Conservation (phyloP, 148 eudicot species). For the Rhododendron kiyosumense region DNA sequence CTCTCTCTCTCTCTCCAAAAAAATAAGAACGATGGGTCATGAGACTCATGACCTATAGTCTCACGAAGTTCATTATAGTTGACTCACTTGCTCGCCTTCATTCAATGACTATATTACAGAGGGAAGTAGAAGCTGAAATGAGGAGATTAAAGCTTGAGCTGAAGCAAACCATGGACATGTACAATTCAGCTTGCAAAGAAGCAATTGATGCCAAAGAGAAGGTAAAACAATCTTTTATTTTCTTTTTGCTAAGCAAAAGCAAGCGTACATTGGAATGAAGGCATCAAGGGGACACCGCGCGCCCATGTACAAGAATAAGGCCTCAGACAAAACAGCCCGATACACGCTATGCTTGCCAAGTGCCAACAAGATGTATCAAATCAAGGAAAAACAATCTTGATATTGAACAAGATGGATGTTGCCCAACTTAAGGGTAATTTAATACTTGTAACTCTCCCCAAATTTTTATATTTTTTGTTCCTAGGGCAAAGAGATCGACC, state of each 20-base stretch:
- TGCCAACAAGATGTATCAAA: not conserved
- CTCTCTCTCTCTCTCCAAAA: not conserved
- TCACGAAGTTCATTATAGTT: not conserved
- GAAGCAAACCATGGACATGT: constrained; percentile 53
- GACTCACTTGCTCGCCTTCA: not conserved
- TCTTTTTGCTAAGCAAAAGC: not conserved
- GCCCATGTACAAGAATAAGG: not conserved
- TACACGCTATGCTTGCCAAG: not conserved
- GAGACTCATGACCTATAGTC: not conserved
- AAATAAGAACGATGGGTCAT: not conserved
- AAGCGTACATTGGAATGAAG: not conserved
- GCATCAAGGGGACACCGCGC: not conserved
- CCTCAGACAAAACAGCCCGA: not conserved
- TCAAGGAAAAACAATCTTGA: constrained; percentile 3
- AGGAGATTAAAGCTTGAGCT: constrained; percentile 42
- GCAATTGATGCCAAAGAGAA: constrained; percentile 32
- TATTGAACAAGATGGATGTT: not conserved
- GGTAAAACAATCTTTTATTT: constrained; percentile 24
- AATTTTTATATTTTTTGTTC: not conserved
- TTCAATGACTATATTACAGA: constrained; percentile 27
- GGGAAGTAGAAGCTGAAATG: constrained; percentile 57
- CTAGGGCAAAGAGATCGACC: constrained; percentile 36
- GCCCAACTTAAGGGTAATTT: not conserved
- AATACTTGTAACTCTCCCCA: not conserved
- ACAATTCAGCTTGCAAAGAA: constrained; percentile 42